Base-by-base conservation (phyloP, 805 yeast genomes). In the Hagleromyces aurorensis region DNA sequence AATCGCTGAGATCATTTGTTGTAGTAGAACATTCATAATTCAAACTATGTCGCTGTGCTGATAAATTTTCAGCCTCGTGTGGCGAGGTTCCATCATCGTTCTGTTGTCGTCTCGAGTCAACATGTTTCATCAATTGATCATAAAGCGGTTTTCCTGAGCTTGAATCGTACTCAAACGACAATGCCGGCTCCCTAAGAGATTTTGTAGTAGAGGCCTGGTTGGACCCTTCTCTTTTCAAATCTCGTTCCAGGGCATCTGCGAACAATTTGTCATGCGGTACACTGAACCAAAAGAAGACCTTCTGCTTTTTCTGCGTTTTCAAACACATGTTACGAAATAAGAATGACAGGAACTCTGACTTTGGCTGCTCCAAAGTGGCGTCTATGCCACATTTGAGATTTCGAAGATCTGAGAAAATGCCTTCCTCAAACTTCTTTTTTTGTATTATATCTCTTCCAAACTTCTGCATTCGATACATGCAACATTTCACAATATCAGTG, bases 341-440 rank as follows among this genome's bases (percentile, higher is more conserved):
- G 47, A 89, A 86, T 39, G 79, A 81, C 36, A 89, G 64, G 52
- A 89, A 86, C 19, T 75, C 77, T 0, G 94, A 83, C 50, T 82
- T 75, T 10, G 97, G 95, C 26, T 72, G 74, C 53, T 89, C 97
- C 34, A 89, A 62, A 4, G 84, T 70, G 9, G 97, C 95, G 62
- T 85, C 89, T 4, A 75, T 68, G 13, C 91, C 94, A 52, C 85
- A 73, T 58, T 87, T 89, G 37, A 91, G 64, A 39, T 81, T 75
- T 43, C 98, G 71, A 40, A 89, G 61, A 55, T 91, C 97, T 6
- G 94, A 80, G 46, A 91, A 89, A 16, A 89, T 77, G 13, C 97
- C 96, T 60, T 89, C 98, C 62, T 89, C 97, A 52, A 89, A 89
- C 60, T 91, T 89, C 59, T 91, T 87, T 44, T 94, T 67, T 55